These are phyloP conservation scores for Dothistroma pini DNA, from an alignment of 2,329 filamentous ascomycete species.

Conservation along the genomic window DNA sequence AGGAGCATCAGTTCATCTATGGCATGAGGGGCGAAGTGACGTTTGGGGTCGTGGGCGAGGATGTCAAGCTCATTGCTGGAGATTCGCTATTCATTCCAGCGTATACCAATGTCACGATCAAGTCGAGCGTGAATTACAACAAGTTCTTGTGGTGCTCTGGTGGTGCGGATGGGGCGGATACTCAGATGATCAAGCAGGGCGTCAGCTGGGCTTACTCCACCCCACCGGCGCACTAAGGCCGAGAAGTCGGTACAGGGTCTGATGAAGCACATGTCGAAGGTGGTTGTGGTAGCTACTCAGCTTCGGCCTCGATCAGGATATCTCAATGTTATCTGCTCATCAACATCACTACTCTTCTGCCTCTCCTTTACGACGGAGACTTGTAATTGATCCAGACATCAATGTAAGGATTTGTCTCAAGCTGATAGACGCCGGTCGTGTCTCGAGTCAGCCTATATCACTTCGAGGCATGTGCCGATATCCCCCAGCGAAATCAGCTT, in stretches of 20 bases:
- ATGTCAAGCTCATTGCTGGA: slow-evolving; percentile 4
- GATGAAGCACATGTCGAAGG: no score
- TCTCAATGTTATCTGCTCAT: not conserved
- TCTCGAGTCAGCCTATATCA: not conserved
- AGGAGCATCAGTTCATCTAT: slow-evolving; percentile 6
- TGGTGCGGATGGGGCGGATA: slow-evolving; percentile 4
- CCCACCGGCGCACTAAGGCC: slow-evolving; percentile 4
- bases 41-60: not conserved
- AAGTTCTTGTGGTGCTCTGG: slow-evolving; percentile 9
- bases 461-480: not conserved
- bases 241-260: not conserved
- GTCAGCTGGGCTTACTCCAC: slow-evolving; percentile 7
- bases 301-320: not conserved
- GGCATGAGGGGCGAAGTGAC: slow-evolving; percentile 5
- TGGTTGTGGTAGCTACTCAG: not conserved
- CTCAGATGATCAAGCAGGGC: slow-evolving; percentile 3
- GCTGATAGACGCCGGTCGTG: not conserved
- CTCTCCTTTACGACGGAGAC: not conserved
- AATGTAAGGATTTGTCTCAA: not conserved
- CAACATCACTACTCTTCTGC: not conserved
- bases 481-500: not conserved
- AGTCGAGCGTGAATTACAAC: slow-evolving; percentile 7
- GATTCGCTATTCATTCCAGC: slow-evolving; percentile 8
- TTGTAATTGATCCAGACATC: not conserved
- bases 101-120: slow-evolving; percentile 2